A percentile compares a stretch with the other conserved stretches of the same genome.
phyloP scores from a whole-genome alignment of 495 filamentous ascomycete genomes.

The Aspergillus homomorphus region DNA sequence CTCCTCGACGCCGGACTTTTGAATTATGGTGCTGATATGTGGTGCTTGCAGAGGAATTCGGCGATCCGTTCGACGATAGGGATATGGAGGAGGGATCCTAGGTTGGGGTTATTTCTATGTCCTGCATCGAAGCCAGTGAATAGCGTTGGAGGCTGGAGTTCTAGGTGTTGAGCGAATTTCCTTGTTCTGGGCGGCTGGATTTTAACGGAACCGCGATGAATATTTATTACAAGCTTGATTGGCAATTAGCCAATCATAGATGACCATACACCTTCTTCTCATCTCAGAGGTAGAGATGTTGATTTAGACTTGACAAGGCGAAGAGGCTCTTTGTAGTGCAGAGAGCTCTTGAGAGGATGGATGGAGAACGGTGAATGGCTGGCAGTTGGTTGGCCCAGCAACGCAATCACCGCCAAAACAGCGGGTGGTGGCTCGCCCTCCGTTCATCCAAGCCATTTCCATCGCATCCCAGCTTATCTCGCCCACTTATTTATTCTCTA shows the following conservation, averaged over 20 bases:
- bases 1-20: neutral
- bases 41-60: constrained; percentile 42
- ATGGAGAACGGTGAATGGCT: too few relatives aligned
- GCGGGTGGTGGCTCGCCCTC: neutral
- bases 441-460: neutral
- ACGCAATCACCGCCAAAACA: neutral
- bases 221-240: neutral
- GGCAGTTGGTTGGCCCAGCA: neutral
- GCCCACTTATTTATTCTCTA: neutral
- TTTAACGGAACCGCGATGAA: neutral
- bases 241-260: neutral
- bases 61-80: constrained; percentile 59
- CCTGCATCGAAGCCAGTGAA: neutral
- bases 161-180: neutral
- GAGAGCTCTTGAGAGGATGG: too few relatives aligned
- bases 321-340: neutral
- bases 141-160: neutral
- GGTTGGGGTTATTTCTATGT: neutral
- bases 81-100: constrained; percentile 47
- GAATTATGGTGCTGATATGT: neutral
- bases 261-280: neutral
- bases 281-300: neutral
- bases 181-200: neutral
- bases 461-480: neutral
- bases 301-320: too few relatives aligned